Evolutionary conservation across 1,284 basidiomycete species (phyloP).

Genomic region (Xanthoconium separans): DNA sequence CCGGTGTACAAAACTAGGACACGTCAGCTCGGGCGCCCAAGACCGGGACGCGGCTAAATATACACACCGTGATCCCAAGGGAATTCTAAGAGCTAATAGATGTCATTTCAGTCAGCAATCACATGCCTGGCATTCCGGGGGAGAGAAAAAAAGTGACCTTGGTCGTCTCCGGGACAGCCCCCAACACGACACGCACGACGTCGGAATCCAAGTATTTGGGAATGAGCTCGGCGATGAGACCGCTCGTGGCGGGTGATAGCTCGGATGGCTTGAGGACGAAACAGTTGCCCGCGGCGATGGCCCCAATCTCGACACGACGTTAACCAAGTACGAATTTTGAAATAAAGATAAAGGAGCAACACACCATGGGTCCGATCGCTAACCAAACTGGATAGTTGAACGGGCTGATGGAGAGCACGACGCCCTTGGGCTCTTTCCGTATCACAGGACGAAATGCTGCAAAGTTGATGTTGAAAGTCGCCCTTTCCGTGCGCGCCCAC

Average conservation of each 20-base stretch:
- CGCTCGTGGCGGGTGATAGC: conserved; percentile 61
- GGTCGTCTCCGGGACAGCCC: conserved; percentile 73
- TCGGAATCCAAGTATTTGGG: conserved; percentile 82
- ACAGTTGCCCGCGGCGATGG: conserved; percentile 20
- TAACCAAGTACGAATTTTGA: too few species aligned
- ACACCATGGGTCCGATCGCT: conserved; percentile 53
- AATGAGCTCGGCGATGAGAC: conserved; percentile 43
- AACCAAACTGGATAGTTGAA: conserved; percentile 53
- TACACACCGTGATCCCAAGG: conserved; percentile 84
- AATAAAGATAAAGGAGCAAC: conserved; percentile 23
- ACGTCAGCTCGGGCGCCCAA: not conserved
- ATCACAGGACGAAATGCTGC: conserved; percentile 60
- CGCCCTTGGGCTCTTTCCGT: conserved; percentile 73
- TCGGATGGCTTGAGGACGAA: conserved; percentile 83
- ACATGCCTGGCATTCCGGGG: not conserved
- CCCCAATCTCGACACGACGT: too few species aligned
- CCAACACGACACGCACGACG: conserved; percentile 72
- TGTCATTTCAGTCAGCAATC: not conserved
- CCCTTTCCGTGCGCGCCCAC: conserved; percentile 73
- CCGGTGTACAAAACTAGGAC: conserved; percentile 53
- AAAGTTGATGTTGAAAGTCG: conserved; percentile 55
- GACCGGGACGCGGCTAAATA: not conserved
- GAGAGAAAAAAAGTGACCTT: conserved; percentile 40
- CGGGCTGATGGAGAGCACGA: conserved; percentile 57
- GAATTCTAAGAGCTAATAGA: conserved; percentile 64